Evolutionary conservation across 1,139 yeast genomes (phyloP), one percentile per base, ranked within the genome.

Genomic region (Hyphopichia wangnamkhiaoensis): DNA sequence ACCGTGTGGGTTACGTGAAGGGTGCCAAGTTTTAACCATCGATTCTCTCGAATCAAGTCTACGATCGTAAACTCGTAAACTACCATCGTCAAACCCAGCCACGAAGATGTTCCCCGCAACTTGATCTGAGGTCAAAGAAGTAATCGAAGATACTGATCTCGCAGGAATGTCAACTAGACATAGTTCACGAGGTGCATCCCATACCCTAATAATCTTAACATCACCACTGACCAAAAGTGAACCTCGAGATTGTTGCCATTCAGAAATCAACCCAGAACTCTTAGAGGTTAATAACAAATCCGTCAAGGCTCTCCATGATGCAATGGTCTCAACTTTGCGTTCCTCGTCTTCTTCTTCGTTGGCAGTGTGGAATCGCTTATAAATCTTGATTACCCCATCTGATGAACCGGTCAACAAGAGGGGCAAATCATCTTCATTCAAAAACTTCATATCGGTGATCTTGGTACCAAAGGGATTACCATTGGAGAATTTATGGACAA

Each of bases 231-330:
- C 96, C 39, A 93, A 66, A 33, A 93, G 67, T 1, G 96, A 81
- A 0, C 99, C 99, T 47, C 97, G 71, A 35, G 94, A 84, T 58
- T 93, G 99, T 56, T 91, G 98, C 98, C 99, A 93, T 53, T 93
- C 98, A 5, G 93, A 81, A 27, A 90, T 77, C 38, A 94, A 69
- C 2, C 97, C 96, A 16, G 90, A 80, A 38, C 93, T 83, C 50
- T 87, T 79, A 15, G 93, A 86, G 0, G 96, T 85, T 27, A 86
- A 68, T 24, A 89, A 65, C 50, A 91, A 70, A 59, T 93, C 98
- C 0, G 95, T 84, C 41, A 93, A 71, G 0, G 96, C 97, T 58
- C 97, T 77, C 98, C 98, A 94, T 0, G 97, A 80, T 0, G 96
- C 79, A 2, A 90, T 82, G 40, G 88, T 63, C 50, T 85, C 85